Percentiles rank a stretch among this genome's conserved stretches.
Evolutionary conservation across 306 rosid genomes (phyloP).

Genomic region (Sicyos edulis): DNA sequence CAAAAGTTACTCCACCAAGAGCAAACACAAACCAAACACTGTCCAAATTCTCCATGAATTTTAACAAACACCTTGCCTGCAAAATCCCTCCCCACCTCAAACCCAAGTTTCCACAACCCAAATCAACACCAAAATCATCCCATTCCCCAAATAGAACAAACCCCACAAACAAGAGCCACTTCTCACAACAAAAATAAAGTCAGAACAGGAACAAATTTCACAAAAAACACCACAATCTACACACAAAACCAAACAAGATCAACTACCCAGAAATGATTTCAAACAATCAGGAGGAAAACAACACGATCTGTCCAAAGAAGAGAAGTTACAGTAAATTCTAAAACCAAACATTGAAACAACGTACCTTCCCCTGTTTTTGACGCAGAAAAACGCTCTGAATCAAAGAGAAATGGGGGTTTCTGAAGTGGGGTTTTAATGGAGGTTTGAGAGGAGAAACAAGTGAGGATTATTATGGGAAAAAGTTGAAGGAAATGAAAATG

Average conservation of each 20-base stretch:
- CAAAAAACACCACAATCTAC: not conserved
- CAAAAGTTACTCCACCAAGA: constrained; percentile 66
- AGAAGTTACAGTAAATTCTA: not conserved
- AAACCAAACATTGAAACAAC: not conserved
- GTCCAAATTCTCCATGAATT: constrained; percentile 51
- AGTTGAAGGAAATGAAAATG: not conserved
- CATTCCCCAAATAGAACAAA: constrained; percentile 43
- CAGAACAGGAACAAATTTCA: not conserved
- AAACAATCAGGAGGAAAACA: not conserved
- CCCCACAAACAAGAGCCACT: constrained; percentile 38
- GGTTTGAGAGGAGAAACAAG: not conserved
- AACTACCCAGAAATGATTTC: not conserved
- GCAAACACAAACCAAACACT: constrained; percentile 77
- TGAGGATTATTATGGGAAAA: not conserved
- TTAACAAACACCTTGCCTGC: constrained; percentile 43
- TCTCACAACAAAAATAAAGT: constrained; percentile 27
- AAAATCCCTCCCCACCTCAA: constrained; percentile 39
- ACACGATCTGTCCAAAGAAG: not conserved
- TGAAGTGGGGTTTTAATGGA: not conserved
- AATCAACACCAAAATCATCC: constrained; percentile 48
- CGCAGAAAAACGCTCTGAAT: not conserved
- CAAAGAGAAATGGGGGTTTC: not conserved
- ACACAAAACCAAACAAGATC: not conserved
- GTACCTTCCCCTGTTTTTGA: not conserved
- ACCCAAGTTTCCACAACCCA: constrained; percentile 59